These are phyloP conservation scores for Zymoseptoria crescenta DNA, from an alignment of 2,329 filamentous ascomycete genomes.

Conservation along the genomic window DNA sequence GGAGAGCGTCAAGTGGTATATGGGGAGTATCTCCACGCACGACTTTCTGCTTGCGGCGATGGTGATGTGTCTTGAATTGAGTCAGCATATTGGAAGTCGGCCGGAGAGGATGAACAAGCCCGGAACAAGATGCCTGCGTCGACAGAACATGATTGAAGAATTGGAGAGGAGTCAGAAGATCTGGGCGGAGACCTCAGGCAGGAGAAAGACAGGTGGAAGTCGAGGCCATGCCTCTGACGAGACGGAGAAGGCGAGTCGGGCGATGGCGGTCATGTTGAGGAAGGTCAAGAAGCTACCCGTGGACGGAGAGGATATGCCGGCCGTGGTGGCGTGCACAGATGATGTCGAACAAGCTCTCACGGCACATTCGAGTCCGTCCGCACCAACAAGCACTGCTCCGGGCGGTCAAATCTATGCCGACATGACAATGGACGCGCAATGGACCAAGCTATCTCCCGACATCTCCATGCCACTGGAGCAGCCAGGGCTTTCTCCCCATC, in stretches of 20 bases:
- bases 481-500: neutral
- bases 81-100: constrained; percentile 20
- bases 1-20: constrained; percentile 39
- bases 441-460: neutral
- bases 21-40: constrained; percentile 39
- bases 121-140: constrained; percentile 18
- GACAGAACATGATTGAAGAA: constrained; percentile 24
- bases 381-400: neutral
- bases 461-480: neutral
- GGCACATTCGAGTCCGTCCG: neutral
- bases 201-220: neutral
- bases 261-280: constrained; percentile 27
- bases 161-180: constrained; percentile 28
- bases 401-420: neutral
- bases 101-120: constrained; percentile 7
- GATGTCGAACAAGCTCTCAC: too few species aligned
- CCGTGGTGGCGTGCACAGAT: neutral
- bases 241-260: constrained; percentile 25
- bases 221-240: constrained; percentile 22
- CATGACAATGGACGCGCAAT: neutral
- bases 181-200: constrained; percentile 19
- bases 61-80: constrained; percentile 41
- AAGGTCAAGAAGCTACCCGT: constrained; percentile 19
- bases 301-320: constrained; percentile 2
- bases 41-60: constrained; percentile 44